Percentiles rank a stretch among this genome's conserved stretches.
These are phyloP conservation scores for Kuraishia hungarica DNA, from an alignment of 805 yeast genomes.

Conservation along the genomic window DNA sequence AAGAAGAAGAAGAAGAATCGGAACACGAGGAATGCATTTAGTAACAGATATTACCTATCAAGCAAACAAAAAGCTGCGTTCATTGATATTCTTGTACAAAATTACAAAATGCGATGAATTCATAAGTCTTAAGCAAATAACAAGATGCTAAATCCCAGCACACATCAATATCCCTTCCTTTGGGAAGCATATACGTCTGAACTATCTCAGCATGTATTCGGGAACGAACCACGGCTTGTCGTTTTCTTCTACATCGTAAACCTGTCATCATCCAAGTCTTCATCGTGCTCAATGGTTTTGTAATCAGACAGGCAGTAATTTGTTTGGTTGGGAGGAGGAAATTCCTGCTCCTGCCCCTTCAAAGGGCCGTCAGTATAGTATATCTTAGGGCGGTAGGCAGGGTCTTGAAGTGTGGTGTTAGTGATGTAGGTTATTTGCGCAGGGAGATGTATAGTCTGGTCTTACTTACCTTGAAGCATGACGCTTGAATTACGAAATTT, in stretches of 20 bases:
- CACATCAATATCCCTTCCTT: neutral
- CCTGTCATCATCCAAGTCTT: neutral
- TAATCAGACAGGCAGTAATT: neutral
- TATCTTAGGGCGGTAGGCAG: constrained; percentile 38
- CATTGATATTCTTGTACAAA: neutral
- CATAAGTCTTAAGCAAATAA: neutral
- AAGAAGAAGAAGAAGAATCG: constrained; percentile 6
- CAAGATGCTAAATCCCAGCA: neutral
- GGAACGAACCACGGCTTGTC: neutral
- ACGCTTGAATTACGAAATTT: constrained; percentile 43
- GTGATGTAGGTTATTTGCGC: neutral
- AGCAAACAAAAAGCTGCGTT: neutral
- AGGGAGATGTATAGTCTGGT: constrained; percentile 5
- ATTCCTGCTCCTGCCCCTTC: constrained; percentile 32
- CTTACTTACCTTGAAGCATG: constrained; percentile 25
- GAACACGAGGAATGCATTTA: too few species aligned
- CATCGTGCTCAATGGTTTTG: neutral
- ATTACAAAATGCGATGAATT: neutral
- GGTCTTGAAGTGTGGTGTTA: constrained; percentile 15
- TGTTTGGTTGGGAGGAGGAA: constrained; percentile 26
- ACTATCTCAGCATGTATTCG: neutral
- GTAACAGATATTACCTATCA: too few species aligned
- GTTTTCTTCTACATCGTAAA: neutral
- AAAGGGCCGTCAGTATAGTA: constrained; percentile 33
- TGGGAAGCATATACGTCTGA: neutral